These are phyloP conservation scores for Metschnikowia cerradonensis DNA, from an alignment of 805 yeast genomes.

Conservation along the genomic window DNA sequence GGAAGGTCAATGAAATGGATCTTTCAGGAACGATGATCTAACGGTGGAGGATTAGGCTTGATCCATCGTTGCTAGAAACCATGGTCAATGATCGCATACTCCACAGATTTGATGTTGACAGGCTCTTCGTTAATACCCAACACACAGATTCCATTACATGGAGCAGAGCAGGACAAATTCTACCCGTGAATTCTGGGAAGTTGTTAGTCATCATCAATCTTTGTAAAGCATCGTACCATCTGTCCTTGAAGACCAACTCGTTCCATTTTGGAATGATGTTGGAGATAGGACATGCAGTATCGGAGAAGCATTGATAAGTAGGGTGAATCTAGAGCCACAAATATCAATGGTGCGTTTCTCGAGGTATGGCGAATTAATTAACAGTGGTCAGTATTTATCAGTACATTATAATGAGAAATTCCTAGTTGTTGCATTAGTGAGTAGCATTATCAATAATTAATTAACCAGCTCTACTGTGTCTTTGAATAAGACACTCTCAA, in stretches of 20 bases:
- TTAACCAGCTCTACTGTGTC: too few relatives aligned
- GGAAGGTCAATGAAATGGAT: too few relatives aligned
- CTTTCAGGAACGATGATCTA: too few relatives aligned
- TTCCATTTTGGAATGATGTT: slow-evolving; percentile 98
- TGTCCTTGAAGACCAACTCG: slow-evolving; percentile 89
- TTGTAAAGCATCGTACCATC: slow-evolving; percentile 92
- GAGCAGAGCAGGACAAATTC: slow-evolving; percentile 99
- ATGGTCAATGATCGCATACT: slow-evolving; percentile 92
- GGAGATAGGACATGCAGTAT: slow-evolving; percentile 96
- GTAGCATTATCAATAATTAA: too few relatives aligned
- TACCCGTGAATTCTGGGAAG: slow-evolving; percentile 97
- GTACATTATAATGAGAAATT: too few relatives aligned
- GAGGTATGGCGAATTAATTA: too few relatives aligned
- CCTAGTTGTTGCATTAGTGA: too few relatives aligned
- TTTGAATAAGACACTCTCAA: too few relatives aligned
- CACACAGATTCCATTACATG: slow-evolving; percentile 94
- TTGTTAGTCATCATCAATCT: slow-evolving; percentile 92
- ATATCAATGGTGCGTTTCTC: too few relatives aligned
- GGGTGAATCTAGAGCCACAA: too few relatives aligned
- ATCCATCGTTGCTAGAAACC: slow-evolving; percentile 98
- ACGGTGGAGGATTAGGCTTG: slow-evolving; percentile 81
- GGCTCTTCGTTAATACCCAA: slow-evolving; percentile 92
- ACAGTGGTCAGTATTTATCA: too few relatives aligned
- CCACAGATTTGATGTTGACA: slow-evolving; percentile 94
- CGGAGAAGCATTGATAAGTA: slow-evolving; percentile 40